Conservation (phyloP, 192 early-diverging fungal genomes). For the Entophlyctis luteolus region DNA sequence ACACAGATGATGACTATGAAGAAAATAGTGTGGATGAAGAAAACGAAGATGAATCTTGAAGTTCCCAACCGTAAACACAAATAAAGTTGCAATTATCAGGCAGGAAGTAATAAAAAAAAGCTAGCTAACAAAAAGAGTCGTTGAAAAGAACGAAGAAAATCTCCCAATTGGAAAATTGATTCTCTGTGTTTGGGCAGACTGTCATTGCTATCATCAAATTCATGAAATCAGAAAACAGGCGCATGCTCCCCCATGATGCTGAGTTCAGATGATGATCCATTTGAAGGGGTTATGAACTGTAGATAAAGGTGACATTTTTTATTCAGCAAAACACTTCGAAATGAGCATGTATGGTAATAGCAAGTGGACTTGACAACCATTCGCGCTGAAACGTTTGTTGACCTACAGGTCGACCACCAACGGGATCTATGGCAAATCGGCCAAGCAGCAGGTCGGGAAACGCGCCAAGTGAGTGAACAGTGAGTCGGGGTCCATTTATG, state of each 20-base stretch:
- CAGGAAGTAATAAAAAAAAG: no score
- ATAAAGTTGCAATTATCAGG: no score
- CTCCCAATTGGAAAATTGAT: no score
- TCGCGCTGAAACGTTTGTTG: neutral
- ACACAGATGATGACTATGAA: conserved; percentile 6
- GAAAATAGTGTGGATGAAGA: conserved; percentile 5
- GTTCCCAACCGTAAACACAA: no score
- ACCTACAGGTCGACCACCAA: conserved; percentile 51
- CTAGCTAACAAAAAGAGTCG: no score
- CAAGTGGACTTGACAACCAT: neutral
- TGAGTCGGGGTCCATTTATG: neutral
- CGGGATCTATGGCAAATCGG: conserved; percentile 51
- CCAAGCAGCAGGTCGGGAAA: conserved; percentile 50
- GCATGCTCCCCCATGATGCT: no score
- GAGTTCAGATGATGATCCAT: no score
- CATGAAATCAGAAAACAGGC: neutral
- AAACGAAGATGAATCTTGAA: conserved; percentile 7
- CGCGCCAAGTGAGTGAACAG: conserved; percentile 26
- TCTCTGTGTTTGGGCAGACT: no score
- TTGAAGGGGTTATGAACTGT: conserved; percentile 5
- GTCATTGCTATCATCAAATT: neutral
- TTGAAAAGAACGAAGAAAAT: no score
- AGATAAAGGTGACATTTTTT: conserved; percentile 6
- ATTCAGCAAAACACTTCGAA: neutral
- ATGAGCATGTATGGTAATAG: conserved; percentile 29